Conservation (phyloP, 2,329 filamentous ascomycete species). For the Helotiales sp. region DNA sequence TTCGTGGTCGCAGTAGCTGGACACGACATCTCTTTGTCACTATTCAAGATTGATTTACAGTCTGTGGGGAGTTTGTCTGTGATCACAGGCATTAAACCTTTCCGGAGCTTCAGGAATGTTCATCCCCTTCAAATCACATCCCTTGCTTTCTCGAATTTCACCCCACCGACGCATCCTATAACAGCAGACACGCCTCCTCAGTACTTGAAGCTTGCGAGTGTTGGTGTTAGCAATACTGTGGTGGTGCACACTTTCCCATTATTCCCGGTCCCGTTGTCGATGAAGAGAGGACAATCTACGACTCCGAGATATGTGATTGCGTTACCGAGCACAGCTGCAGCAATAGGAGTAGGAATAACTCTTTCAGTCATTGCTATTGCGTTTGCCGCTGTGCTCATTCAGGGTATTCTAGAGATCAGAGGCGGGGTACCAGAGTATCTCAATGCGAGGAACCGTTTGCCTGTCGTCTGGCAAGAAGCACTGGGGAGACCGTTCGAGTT, state of each 20-base stretch:
- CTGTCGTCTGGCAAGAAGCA: conserved; percentile 26
- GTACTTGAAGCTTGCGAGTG: conserved; percentile 35
- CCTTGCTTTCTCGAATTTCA: conserved; percentile 53
- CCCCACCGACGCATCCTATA: conserved; percentile 28
- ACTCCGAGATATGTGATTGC: conserved; percentile 35
- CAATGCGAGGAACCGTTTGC: conserved; percentile 26
- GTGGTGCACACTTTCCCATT: conserved; percentile 37
- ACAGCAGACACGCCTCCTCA: conserved; percentile 32
- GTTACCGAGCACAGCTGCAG: conserved; percentile 27
- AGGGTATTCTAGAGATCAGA: conserved; percentile 33
- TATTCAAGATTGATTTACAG: conserved; percentile 76
- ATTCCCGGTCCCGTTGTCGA: conserved; percentile 32
- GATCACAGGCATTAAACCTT: conserved; percentile 51
- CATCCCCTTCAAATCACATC: conserved; percentile 60
- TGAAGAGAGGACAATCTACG: conserved; percentile 30
- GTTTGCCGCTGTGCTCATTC: conserved; percentile 28
- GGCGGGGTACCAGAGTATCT: conserved; percentile 27
- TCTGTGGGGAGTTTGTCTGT: conserved; percentile 47
- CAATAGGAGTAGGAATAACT: conserved; percentile 24
- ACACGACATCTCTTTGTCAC: conserved; percentile 74
- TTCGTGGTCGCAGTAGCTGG: conserved; percentile 79
- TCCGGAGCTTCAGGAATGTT: conserved; percentile 53
- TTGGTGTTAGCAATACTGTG: conserved; percentile 36
- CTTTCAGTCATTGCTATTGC: conserved; percentile 26
- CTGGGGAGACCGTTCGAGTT: conserved; percentile 30